phyloP scores from a whole-genome alignment of 108 stramenopile genomes.

The Schizochytrium sp. region DNA sequence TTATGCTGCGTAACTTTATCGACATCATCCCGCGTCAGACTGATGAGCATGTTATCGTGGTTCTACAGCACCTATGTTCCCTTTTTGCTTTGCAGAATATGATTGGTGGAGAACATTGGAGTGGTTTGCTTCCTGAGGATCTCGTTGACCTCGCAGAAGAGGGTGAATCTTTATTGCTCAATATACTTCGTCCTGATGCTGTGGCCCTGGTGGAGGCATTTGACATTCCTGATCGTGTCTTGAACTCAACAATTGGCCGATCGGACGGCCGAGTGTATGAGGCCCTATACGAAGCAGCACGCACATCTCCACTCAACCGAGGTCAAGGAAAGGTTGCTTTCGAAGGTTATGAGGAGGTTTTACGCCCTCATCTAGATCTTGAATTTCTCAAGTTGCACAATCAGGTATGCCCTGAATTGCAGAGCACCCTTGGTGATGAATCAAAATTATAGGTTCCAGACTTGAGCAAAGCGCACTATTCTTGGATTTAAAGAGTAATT shows the following conservation, averaged over 20 bases:
- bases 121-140: slow-evolving; percentile 32
- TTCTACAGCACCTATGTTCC: slow-evolving; percentile 13
- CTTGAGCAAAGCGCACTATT: too few species aligned
- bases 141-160: slow-evolving; percentile 77
- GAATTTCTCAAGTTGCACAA: slow-evolving; percentile 39
- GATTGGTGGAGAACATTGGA: neutral
- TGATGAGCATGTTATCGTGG: slow-evolving; percentile 9
- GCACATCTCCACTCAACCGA: slow-evolving; percentile 8
- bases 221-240: slow-evolving; percentile 87
- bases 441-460: too few species aligned
- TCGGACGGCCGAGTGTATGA: slow-evolving; percentile 91
- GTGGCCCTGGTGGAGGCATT: slow-evolving; percentile 89
- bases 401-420: neutral
- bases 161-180: slow-evolving; percentile 62
- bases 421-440: too few species aligned
- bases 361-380: slow-evolving; percentile 18
- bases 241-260: slow-evolving; percentile 87
- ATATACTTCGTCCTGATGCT: slow-evolving; percentile 82
- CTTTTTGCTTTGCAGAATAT: slow-evolving; percentile 30
- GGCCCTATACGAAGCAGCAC: slow-evolving; percentile 79
- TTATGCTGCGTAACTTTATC: slow-evolving; percentile 81
- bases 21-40: slow-evolving; percentile 42
- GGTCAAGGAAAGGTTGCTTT: slow-evolving; percentile 31
- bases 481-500: too few species aligned
- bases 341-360: slow-evolving; percentile 42